Evolutionary conservation across 169 alveolate genomes (phyloP), one percentile per base, ranked within the genome.

Genomic region (Plasmodium blacklocki): DNA sequence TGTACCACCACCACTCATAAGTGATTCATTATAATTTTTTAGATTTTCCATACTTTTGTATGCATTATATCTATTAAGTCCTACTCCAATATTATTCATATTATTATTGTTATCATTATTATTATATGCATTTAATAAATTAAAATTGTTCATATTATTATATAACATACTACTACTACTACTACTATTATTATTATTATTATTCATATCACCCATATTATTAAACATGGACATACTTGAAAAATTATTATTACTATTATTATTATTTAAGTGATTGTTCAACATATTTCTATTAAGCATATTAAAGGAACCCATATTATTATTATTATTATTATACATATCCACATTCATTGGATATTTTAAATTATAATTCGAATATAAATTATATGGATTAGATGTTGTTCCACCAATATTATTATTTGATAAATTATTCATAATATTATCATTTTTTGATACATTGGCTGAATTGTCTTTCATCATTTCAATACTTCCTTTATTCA

Each of bases 351-450:
- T 56, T 45, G 80, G 83, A 47, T 80, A 80, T 58, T 80, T 80
- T 67, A 80, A 14, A 26, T 80, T 80, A 60, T 68, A 80, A 68
- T 80, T 80, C n/a, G 90, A 73, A 29, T 68, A 80, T 47, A 80
- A 32, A 11, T 47, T 18, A 32, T 80, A 80, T 3, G 89, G 52
- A 45, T 78, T 68, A 74, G 29, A 60, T 26, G 45, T 45, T 47
- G 32, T 60, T 32, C 59, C 43, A 18, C 32, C 59, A 14, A 39
- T 45, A 11, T 21, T 15, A 52, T 59, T 63, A 15, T 23, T 73
- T 18, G 5, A 7, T 14, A 32, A 43, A 32, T 7, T 45, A 39
- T 21, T 70, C 18, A 18, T 56, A 18, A 56, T 56, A 21, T 2
- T 67, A 15, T 52, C 67, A n/a, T 39, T 74, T 11, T 14, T 66